These are phyloP conservation scores for Batkoa obscura DNA, from an alignment of 371 early-diverging fungal species.

Conservation along the genomic window DNA sequence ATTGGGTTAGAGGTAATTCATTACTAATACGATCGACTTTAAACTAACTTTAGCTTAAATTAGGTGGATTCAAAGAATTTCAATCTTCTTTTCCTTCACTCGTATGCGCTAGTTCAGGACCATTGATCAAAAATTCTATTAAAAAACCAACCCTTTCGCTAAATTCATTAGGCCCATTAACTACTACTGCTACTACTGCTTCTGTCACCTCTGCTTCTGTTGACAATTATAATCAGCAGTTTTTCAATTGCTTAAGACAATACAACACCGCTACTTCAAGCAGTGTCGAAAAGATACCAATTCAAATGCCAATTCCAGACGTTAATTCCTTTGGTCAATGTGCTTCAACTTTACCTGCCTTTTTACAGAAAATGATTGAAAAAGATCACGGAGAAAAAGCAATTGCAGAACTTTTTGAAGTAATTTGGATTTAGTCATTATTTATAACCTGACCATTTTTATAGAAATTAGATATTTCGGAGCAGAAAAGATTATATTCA, in stretches of 20 bases:
- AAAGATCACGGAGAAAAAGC: neutral
- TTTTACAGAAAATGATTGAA: slow-evolving; percentile 2
- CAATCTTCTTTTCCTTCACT: neutral
- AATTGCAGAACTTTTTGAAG: slow-evolving; percentile 3
- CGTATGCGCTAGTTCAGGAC: neutral
- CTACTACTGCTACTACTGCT: neutral
- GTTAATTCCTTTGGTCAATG: neutral
- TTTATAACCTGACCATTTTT: neutral
- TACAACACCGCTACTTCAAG: slow-evolving; percentile 1
- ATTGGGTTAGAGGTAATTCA: slow-evolving; percentile 1
- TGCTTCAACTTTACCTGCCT: neutral
- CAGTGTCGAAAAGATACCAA: neutral
- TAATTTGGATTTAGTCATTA: neutral
- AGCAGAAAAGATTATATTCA: slow-evolving; percentile 36
- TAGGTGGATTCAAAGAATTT: slow-evolving; percentile 6
- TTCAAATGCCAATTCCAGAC: slow-evolving; percentile 2
- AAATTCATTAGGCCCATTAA: neutral
- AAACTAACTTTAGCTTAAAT: neutral
- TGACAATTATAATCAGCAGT: neutral
- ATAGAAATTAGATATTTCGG: slow-evolving; percentile 31
- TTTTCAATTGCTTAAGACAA: slow-evolving; percentile 1
- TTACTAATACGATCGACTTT: neutral
- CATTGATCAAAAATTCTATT: neutral
- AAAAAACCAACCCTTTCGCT: neutral
- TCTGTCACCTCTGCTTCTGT: neutral